Evolutionary conservation across 768 basidiomycete species (phyloP).

Genomic region (Lyophyllum atratum): DNA sequence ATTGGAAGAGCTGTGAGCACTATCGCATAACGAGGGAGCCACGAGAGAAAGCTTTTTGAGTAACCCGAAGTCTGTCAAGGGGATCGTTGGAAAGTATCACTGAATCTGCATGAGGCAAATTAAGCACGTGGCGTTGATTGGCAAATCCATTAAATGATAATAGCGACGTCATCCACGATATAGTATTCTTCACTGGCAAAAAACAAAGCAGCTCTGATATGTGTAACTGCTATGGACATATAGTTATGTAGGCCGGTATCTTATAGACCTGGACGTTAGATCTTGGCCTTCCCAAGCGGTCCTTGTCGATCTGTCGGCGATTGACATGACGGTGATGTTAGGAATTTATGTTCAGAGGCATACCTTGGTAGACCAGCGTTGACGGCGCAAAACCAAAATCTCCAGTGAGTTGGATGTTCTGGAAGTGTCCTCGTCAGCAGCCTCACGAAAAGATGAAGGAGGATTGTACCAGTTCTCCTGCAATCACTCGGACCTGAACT

Average conservation of each 20-base stretch:
- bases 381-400: constrained; percentile 89
- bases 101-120: no score
- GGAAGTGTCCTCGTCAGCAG: constrained; percentile 2
- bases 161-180: constrained; percentile 8
- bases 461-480: constrained; percentile 72
- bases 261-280: constrained; percentile 30
- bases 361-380: constrained; percentile 75
- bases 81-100: no score
- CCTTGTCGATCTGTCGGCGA: constrained; percentile 46
- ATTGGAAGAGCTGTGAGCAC: neutral
- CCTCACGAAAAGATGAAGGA: neutral
- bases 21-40: constrained; percentile 13
- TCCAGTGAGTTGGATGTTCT: constrained; percentile 70
- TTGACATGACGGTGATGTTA: constrained; percentile 5
- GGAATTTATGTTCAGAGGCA: constrained; percentile 12
- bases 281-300: constrained; percentile 65
- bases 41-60: neutral
- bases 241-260: neutral
- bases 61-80: no score
- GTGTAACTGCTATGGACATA: neutral
- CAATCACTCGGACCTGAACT: constrained; percentile 74
- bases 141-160: neutral
- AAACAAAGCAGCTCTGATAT: neutral
- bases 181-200: neutral
- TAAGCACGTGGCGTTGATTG: constrained; percentile 15